Evolutionary conservation across 2,329 filamentous ascomycete species (phyloP), one percentile per base, ranked within the genome.

Genomic region (Lanzia echinophila): DNA sequence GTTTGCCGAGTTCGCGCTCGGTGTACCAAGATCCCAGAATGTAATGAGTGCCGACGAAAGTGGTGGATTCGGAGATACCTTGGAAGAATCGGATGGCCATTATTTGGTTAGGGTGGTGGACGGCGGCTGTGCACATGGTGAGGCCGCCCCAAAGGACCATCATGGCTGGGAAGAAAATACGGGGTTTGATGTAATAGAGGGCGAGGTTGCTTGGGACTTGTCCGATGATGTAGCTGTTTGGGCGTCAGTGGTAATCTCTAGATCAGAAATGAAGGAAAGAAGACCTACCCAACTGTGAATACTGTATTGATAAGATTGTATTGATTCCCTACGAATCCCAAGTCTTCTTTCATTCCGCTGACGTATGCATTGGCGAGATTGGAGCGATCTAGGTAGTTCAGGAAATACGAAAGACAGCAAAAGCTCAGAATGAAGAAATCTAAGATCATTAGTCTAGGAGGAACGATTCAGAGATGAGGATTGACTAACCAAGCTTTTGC

Each of bases 81-180:
- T 73, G 66, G 47, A 75, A 71, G 63, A 77, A 76, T 2, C 73
- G 70, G n/a, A 76, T 64, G 0, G 68, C 79, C 76, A 82, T 82
- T 62, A 84, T 81, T 43, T 76, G 68, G 56, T 74, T 69, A 0
- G 79, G 78, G 3, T 70, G 72, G 7, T 77, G 73, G 0, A 70
- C 74, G 2, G 75, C 72, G 1, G 79, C 80, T 1, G 79, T 83
- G 34, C 75, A 70, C 79, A 86, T 83, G 2, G 83, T 87, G 24
- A 87, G 68, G 0, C 73, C 71, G 2, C 78, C 82, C 84, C 84
- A 87, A 54, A 80, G 63, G 19, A 84, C 54, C 77, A 84, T 83
- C 75, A 83, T 84, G 28, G 72, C 62, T 53, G 82, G 83, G 62
- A 84, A 84, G 71, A 80, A 86, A 57, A 79, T 72, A n/a, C 82